Evolutionary conservation across 768 basidiomycete species (phyloP).

Genomic region (Tylopilus rubrobrunneus): DNA sequence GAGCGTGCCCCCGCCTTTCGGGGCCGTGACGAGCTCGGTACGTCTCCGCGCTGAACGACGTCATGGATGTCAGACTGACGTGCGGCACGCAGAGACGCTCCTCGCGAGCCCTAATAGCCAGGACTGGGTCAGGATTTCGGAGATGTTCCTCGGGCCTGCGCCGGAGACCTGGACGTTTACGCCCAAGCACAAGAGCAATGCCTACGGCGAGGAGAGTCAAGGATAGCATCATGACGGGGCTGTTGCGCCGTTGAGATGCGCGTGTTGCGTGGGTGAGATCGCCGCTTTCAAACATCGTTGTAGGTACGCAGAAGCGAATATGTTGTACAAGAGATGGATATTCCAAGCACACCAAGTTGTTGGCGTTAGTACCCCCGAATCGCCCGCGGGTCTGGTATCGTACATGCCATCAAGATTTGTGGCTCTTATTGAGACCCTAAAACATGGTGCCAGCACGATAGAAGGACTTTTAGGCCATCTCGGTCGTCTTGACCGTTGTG

Average conservation of each 20-base stretch:
- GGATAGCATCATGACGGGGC: constrained; percentile 37
- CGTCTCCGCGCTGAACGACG: constrained; percentile 18
- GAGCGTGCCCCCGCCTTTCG: constrained; percentile 86
- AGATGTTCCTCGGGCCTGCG: constrained; percentile 90
- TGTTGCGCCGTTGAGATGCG: not conserved
- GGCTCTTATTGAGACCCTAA: too few relatives aligned
- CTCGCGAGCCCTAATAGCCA: constrained; percentile 73
- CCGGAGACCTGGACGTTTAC: constrained; percentile 83
- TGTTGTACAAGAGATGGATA: too few relatives aligned
- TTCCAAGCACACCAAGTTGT: too few relatives aligned
- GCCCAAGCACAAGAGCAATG: constrained; percentile 94
- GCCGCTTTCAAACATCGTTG: too few relatives aligned
- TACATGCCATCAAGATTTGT: too few relatives aligned
- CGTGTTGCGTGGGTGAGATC: too few relatives aligned
- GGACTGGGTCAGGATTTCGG: constrained; percentile 91
- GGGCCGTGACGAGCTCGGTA: constrained; percentile 86
- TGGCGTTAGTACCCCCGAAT: too few relatives aligned
- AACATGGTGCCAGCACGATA: too few relatives aligned
- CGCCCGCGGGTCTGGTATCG: too few relatives aligned
- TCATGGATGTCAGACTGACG: not conserved
- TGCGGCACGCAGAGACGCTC: constrained; percentile 61
- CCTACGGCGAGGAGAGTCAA: constrained; percentile 61
- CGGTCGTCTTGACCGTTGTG: too few relatives aligned
- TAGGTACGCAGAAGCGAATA: too few relatives aligned
- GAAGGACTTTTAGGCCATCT: too few relatives aligned